phyloP scores from a whole-genome alignment of 1,139 yeast species.

The Debaryomycetaceae sp. region DNA sequence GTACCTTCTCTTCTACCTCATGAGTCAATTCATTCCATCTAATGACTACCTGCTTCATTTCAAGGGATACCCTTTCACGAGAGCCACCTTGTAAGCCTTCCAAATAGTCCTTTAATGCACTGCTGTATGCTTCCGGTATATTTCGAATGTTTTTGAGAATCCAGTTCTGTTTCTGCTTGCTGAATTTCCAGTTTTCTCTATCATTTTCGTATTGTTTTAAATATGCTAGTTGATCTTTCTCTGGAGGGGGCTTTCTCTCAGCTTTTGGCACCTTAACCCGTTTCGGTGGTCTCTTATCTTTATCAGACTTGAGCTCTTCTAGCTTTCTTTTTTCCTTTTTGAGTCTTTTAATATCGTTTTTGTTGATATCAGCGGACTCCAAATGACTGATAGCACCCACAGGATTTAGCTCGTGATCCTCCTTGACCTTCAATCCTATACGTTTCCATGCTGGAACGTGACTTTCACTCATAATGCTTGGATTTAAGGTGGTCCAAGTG shows the following conservation, averaged over 20 bases:
- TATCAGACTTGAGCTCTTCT: conserved; percentile 14
- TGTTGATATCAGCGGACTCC: conserved; percentile 46
- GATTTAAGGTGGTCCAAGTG: background rate
- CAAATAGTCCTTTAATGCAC: conserved; percentile 55
- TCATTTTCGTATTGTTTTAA: conserved; percentile 63
- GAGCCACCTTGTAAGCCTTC: conserved; percentile 75
- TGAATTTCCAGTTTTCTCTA: conserved; percentile 77
- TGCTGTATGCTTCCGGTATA: conserved; percentile 56
- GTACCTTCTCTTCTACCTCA: conserved; percentile 37
- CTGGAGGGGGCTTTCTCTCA: conserved; percentile 74
- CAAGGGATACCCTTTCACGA: conserved; percentile 53
- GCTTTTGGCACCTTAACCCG: conserved; percentile 71
- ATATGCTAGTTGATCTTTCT: conserved; percentile 77
- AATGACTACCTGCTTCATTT: conserved; percentile 44
- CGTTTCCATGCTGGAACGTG: conserved; percentile 87
- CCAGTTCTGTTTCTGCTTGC: conserved; percentile 95
- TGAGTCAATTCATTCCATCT: conserved; percentile 57
- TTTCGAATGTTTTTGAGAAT: conserved; percentile 62
- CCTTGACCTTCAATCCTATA: conserved; percentile 65
- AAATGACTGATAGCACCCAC: conserved; percentile 37
- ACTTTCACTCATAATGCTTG: conserved; percentile 5
- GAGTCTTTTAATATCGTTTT: conserved; percentile 45
- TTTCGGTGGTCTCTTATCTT: conserved; percentile 50
- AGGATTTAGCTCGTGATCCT: conserved; percentile 38
- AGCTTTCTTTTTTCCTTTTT: conserved; percentile 31